Base-by-base conservation (phyloP, 192 early-diverging fungal genomes). In the Backusella parvicylindrica region DNA sequence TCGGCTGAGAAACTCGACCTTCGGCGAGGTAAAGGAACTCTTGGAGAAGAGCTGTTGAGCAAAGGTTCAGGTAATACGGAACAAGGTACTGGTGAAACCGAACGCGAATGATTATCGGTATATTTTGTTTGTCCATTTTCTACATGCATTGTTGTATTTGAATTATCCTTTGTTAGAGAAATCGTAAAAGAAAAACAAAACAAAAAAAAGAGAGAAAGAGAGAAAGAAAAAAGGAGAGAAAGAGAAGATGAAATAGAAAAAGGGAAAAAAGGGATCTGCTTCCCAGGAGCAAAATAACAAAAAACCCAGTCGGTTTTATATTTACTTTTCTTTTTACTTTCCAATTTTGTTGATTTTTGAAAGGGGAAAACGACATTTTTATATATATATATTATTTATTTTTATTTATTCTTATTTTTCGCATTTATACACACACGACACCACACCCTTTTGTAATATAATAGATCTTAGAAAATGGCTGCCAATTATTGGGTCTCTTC, bases 401-500 rank as follows among this genome's bases (percentile, higher is more conserved):
- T 63, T 63, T 21, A 37, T 67, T 35, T 33, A 21, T 35, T 33
- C 16, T 33, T 65, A 33, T 2, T 21, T 66, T n/a, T 26, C 9
- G 12, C 43, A 35, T 37, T 1, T 32, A 72, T 50, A 43, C 53
- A 32, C 36, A 60, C 49, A 9, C 23, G 23, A 15, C 16, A n/a
- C 32, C 50, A 26, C 33, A 38, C 50, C 31, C 30, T 50, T 68
- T 37, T 37, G 36, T 28, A 73, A 35, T 28, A 38, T 64, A 13
- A 26, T 31, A n/a, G 9, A 72, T 13, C 13, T 50, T 68, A 53
- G 92, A 23, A 60, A 60, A 60, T 92, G 91, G 88, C 91, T 0
- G 91, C 91, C 38, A 92, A 92, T 79, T 92, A 89, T 79, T 92
- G 91, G 91, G 83, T 88, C 43, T 92, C 91, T 6, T 84, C 91